Conservation (phyloP, 1,284 basidiomycete species). For the Apiotrichum akiyoshidainum region DNA sequence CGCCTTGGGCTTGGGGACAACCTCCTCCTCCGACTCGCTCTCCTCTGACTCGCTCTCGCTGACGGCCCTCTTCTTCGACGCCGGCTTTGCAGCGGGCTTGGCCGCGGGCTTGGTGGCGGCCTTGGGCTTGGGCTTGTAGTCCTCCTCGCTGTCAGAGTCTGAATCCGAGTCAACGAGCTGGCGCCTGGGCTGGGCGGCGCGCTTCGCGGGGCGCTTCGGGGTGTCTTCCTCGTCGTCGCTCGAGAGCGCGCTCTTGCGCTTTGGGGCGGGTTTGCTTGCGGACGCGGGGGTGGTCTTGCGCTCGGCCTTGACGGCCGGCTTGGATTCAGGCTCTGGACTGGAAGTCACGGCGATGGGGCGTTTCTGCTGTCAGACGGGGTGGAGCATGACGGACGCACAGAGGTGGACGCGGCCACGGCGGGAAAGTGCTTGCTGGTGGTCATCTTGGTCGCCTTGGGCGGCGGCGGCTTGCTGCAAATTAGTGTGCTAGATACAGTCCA, state of each 20-base stretch:
- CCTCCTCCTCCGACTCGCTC: constrained; percentile 29
- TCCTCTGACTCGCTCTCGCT: constrained; percentile 40
- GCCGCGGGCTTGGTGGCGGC: constrained; percentile 8
- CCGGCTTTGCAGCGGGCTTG: constrained; percentile 32
- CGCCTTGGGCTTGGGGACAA: constrained; percentile 26
- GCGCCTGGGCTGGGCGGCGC: constrained; percentile 3
- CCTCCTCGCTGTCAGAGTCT: constrained; percentile 29
- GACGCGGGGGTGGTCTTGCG: background rate
- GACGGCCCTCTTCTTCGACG: constrained; percentile 30
- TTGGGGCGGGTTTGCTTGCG: constrained; percentile 5
- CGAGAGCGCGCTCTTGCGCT: constrained; percentile 12
- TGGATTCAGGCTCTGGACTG: constrained; percentile 11
- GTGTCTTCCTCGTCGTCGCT: constrained; percentile 8
- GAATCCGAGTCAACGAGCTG: constrained; percentile 6
- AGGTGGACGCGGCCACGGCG: constrained; percentile 8
- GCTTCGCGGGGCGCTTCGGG: constrained; percentile 5
- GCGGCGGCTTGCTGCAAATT: constrained; percentile 1
- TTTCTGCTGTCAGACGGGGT: constrained; percentile 9
- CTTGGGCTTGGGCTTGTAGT: constrained; percentile 30
- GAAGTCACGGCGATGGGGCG: constrained; percentile 11
- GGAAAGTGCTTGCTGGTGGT: constrained; percentile 38
- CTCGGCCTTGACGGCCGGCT: constrained; percentile 11
- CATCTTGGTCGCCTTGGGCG: constrained; percentile 10
- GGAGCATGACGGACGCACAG: constrained; percentile 11
- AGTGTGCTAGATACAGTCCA: background rate